These are phyloP conservation scores for Rhododendron griersonianum DNA, from an alignment of 148 eudicot species.

Conservation along the genomic window DNA sequence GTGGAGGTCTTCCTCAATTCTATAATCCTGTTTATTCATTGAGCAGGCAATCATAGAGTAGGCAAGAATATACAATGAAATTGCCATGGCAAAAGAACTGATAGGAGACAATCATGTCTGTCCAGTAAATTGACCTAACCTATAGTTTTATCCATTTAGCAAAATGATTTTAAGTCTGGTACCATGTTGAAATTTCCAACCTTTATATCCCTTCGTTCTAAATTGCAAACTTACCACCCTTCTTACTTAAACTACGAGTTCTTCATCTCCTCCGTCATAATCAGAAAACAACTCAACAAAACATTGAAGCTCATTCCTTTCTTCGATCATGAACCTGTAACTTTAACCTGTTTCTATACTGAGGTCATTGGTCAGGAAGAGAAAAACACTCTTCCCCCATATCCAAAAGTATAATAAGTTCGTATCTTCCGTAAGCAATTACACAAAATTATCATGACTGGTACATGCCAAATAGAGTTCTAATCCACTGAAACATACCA, in stretches of 20 bases:
- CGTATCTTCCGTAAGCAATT: background rate
- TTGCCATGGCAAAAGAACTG: background rate
- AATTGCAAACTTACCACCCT: background rate
- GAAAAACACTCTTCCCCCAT: background rate
- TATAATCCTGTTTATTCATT: background rate
- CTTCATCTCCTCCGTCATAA: background rate
- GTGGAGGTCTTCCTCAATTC: background rate
- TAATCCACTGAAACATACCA: background rate
- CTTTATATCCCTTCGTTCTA: background rate
- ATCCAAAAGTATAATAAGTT: background rate
- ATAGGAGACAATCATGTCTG: background rate
- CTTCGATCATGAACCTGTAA: background rate
- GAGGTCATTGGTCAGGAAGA: background rate
- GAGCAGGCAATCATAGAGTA: background rate
- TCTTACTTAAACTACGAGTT: background rate
- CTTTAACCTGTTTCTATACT: background rate
- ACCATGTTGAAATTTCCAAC: background rate
- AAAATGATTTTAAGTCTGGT: background rate
- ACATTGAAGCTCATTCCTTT: background rate
- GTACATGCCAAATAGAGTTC: background rate
- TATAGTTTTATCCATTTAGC: background rate
- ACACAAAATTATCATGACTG: background rate
- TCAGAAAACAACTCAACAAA: background rate
- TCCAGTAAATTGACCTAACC: background rate
- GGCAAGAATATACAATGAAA: background rate